Base-by-base conservation (phyloP, 164 flowering plant genomes). In the Chloranthus sessilifolius region DNA sequence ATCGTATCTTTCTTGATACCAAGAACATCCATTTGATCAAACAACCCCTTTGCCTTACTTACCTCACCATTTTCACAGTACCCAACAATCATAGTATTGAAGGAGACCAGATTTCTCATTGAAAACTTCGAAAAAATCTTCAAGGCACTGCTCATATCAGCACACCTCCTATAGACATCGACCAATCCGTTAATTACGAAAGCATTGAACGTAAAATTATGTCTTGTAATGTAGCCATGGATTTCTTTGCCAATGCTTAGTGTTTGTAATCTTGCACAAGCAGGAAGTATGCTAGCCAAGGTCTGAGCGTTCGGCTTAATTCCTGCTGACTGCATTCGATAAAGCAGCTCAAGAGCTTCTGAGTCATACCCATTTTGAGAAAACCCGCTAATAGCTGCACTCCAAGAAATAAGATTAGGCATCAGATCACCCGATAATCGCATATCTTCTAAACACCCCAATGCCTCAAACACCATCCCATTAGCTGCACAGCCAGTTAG, bases 21-120 rank as follows among this genome's bases (percentile, higher is more conserved):
- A n/a, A 47, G 52, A 19, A 31, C 19, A 51, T 73, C 78, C 85
- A 80, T 79, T 25, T 63, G 66, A 63, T 75, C 71, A 65, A 85
- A 81, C 14, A 82, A 35, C 44, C 69, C 65, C 65, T 53, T 69
- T 21, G 87, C 89, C 48, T 64, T 71, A 12, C 47, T 38, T 23
- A 79, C 23, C 20, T 79, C 67, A 43, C 81, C 83, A 55, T 61
- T 75, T 47, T 81, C 89, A 42, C 71, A 75, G 29, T 72, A 81
- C 26, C 85, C 95, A 20, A 81, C 87, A 36, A 85, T 75, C 77
- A 82, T 77, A n/a, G 95, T 80, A 33, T 85, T 85, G 57, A 59
- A 80, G 26, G 87, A 75, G 17, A 75, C 75, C 10, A 30, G 58
- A 63, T 73, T 80, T 61, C 70, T 80, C 7, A 29, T 37, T 0